Base-by-base conservation (phyloP, 495 filamentous ascomycete species). In the Penicillium malachiteum region DNA sequence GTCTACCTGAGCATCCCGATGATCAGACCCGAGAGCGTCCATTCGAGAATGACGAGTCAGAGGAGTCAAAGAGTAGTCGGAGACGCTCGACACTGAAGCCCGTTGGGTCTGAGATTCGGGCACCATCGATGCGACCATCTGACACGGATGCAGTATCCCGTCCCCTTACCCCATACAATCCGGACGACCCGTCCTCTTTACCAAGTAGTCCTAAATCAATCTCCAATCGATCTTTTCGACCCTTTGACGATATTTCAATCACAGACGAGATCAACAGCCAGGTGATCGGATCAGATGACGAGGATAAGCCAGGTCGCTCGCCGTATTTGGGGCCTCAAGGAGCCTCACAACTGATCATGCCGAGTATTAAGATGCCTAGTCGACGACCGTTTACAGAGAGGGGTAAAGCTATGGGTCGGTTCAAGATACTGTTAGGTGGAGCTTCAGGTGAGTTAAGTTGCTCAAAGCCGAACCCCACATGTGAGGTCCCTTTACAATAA, bases 291-390 rank as follows among this genome's bases (percentile, higher is more conserved):
- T 82, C 78, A 3, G 75, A 76, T 16, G 79, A 80, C 30, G 76
- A 78, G 33, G 73, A 78, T 32, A 66, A 67, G 17, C 53, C 52
- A 13, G 41, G 58, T 3, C 51, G 59, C 3, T 59, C 68, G 17
- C 68, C 69, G 18, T 64, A 58, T 31, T 44, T 67, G 17, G 63
- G 51, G 14, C 57, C 62, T 26, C 74, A 72, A 51, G 85, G 81
- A 59, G 84, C 83, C 14, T 91, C 93, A 32, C 93, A 97, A 70
- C 81, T 99, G 13, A 88, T 99, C 58, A 99, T 99, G 95, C 94
- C 94, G 8, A 96, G 91, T 68, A 90, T 99, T 60, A 87, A 84
- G 59, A 96, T 99, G 85, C 95, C 94, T 33, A 92, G 87, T 66
- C 85, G 94, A 48, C 81, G 94, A 44, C 94, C 94, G 1, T 97